A percentile compares a stretch with the other conserved stretches of the same genome.
phyloP scores from a whole-genome alignment of 805 yeast species.

The Yarrowia keelungensis region DNA sequence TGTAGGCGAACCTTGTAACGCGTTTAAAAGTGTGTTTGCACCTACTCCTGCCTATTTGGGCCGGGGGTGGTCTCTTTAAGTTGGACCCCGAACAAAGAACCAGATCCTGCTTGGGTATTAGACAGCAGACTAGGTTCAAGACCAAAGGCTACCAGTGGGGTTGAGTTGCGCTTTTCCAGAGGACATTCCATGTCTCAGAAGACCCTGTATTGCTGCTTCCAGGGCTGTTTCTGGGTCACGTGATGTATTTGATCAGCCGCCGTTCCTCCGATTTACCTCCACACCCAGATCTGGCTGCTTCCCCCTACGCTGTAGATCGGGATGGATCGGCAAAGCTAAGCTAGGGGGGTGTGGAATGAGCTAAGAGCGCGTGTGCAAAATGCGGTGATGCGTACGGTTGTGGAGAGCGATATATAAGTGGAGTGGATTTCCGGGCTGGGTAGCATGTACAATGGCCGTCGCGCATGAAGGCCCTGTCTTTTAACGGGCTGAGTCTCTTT shows the following conservation, averaged over 20 bases:
- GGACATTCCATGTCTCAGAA: conserved; percentile 1
- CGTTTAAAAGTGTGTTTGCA: conserved; percentile 17
- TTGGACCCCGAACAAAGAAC: neutral
- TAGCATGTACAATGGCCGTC: too few species aligned
- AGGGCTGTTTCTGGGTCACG: too few species aligned
- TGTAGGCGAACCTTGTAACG: conserved; percentile 20
- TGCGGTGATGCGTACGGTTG: neutral
- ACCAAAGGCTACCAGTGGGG: conserved; percentile 1
- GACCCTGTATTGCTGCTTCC: conserved; percentile 2
- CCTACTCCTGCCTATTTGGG: conserved; percentile 27
- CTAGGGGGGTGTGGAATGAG: conserved; percentile 32
- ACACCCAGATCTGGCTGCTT: conserved; percentile 9
- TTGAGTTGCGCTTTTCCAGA: neutral
- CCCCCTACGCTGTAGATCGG: conserved; percentile 34
- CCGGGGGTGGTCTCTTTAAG: neutral
- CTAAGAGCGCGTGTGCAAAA: conserved; percentile 13
- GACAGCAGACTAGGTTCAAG: neutral
- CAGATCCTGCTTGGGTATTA: conserved; percentile 16
- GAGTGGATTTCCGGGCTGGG: too few species aligned
- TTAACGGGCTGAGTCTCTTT: too few species aligned
- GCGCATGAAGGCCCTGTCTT: too few species aligned
- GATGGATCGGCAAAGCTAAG: conserved; percentile 34
- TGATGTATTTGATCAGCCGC: too few species aligned
- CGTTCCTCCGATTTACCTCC: too few species aligned
- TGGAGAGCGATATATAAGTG: too few species aligned